Evolutionary conservation across 805 yeast species (phyloP), one percentile per base, ranked within the genome.

Genomic region (Ogataea henricii): DNA sequence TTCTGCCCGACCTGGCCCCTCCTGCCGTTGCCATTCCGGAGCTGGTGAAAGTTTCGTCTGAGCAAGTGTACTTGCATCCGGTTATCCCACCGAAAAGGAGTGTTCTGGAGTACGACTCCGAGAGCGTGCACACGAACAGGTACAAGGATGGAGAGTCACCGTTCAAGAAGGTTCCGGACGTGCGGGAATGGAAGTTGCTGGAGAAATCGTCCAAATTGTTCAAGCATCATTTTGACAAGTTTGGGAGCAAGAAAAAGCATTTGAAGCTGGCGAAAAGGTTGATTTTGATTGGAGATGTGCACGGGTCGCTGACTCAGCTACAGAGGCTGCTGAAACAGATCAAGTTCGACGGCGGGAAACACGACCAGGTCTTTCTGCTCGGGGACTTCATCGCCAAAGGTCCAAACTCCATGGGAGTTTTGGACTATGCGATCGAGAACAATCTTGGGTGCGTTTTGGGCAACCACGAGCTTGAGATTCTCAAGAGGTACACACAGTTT

Each of bases 381-480:
- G 98, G 98, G 3, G 97, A 91, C 62, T 88, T 90, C 64, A 72
- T 88, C 14, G 75, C 89, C 43, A 92, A 91, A 62, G 98, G 98
- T 1, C 83, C 87, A 4, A 81, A 86, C 48, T 86, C 96, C 1
- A 52, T 78, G 12, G 78, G 77, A 33, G 89, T 89, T 2, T 62
- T 90, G 9, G 84, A 89, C 49, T 83, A 66, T 58, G 83, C 87
- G 16, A 72, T 83, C 27, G 70, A 79, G 18, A 62, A 82, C 55
- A 69, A 78, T 13, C 77, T 87, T 13, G 82, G 79, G 45, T 90
- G 96, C 62, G 81, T 91, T 2, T 69, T 94, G 49, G 97, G 98
- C 0, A 91, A 91, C 69, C 97, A 92, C 65, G 98, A 91, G 66
- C 74, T 84, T 51, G 83, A 82, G 51, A 77, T 86, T 9, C 61